These are phyloP conservation scores for Trichoderma asperellum DNA, from an alignment of 2,329 filamentous ascomycete genomes.

Conservation along the genomic window DNA sequence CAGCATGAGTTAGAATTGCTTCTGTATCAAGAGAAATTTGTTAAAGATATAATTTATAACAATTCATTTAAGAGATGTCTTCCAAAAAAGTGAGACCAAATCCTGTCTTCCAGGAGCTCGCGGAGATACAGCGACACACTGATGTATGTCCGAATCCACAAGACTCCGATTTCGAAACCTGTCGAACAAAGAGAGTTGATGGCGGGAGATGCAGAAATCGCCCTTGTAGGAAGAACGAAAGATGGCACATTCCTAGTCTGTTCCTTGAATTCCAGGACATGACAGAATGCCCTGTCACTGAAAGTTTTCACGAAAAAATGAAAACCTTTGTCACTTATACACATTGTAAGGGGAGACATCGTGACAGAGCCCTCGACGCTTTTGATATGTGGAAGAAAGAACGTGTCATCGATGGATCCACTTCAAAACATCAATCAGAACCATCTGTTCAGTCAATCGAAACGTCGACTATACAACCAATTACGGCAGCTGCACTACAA, in stretches of 20 bases:
- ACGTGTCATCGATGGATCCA: neutral
- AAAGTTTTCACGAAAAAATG: neutral
- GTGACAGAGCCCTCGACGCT: neutral
- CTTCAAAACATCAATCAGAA: neutral
- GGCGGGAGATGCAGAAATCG: neutral
- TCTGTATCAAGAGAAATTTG: neutral
- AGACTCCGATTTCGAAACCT: constrained; percentile 11
- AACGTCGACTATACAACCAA: neutral
- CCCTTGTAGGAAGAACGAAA: neutral
- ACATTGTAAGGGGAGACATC: constrained; percentile 11
- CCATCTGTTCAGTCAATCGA: neutral
- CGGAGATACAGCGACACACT: neutral
- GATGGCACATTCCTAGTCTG: neutral
- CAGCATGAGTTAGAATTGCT: neutral
- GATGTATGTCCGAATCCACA: constrained; percentile 4
- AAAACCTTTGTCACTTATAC: constrained; percentile 12
- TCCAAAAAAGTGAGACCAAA: neutral
- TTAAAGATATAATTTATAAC: neutral
- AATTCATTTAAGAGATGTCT: neutral
- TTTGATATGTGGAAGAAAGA: constrained; percentile 3
- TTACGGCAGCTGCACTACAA: neutral
- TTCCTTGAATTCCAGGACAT: constrained; percentile 1
- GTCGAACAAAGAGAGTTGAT: neutral
- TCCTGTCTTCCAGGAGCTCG: constrained; percentile 3
- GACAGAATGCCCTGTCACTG: neutral